Conservation (phyloP, 1,284 basidiomycete genomes). For the Ceratobasidium theobromae region DNA sequence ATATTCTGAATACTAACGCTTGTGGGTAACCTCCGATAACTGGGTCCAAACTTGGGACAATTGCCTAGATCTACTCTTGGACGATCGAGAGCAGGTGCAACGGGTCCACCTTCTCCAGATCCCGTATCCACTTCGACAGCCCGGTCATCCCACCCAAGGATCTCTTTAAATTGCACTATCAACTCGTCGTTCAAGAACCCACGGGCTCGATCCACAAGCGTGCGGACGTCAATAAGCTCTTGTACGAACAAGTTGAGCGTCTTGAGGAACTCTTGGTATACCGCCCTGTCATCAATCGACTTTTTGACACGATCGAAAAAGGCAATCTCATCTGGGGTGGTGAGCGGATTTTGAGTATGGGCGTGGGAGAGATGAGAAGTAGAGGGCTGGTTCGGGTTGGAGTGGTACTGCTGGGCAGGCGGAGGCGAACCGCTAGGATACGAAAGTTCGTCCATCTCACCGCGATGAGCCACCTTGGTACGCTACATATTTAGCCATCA, state of each 20-base stretch:
- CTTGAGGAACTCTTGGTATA: constrained; percentile 96
- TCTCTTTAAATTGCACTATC: constrained; percentile 81
- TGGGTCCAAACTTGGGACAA: constrained; percentile 67
- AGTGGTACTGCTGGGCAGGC: constrained; percentile 32
- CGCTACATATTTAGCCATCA: not conserved
- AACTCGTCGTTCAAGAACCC: constrained; percentile 81
- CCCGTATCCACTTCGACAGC: constrained; percentile 40
- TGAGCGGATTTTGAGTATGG: constrained; percentile 44
- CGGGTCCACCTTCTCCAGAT: constrained; percentile 69
- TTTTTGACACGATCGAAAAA: constrained; percentile 91
- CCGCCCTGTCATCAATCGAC: constrained; percentile 76
- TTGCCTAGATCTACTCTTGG: constrained; percentile 53
- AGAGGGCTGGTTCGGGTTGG: constrained; percentile 37
- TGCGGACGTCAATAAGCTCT: constrained; percentile 81
- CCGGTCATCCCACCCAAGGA: constrained; percentile 76
- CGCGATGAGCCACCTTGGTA: constrained; percentile 31
- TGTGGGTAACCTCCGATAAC: constrained; percentile 88
- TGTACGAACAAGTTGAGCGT: constrained; percentile 94
- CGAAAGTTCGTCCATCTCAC: constrained; percentile 30
- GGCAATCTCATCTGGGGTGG: constrained; percentile 79
- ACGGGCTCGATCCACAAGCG: constrained; percentile 77
- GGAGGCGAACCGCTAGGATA: constrained; percentile 21
- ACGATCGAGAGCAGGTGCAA: constrained; percentile 63
- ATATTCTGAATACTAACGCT: constrained; percentile 59
- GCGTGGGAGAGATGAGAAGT: constrained; percentile 42